Percentiles rank a stretch among this genome's conserved stretches.
Evolutionary conservation across 352 stramenopile genomes (phyloP).

Genomic region (Pythium vanterpoolii): DNA sequence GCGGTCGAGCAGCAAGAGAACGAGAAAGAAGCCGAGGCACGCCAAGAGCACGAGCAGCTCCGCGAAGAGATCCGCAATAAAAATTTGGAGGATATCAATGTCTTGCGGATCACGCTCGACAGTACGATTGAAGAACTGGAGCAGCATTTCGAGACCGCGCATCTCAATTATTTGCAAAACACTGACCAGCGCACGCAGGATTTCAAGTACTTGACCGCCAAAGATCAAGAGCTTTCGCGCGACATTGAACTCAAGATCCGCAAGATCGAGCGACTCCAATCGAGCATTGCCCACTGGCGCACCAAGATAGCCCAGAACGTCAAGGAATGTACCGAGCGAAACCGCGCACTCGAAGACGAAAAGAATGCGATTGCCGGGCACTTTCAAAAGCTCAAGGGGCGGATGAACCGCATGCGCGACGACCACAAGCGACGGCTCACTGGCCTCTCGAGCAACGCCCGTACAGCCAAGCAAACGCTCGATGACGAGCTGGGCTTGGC

Average conservation of each 20-base stretch:
- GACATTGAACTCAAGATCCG: slow-evolving; percentile 93
- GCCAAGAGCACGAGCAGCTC: slow-evolving; percentile 85
- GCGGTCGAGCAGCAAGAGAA: slow-evolving; percentile 85
- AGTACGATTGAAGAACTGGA: slow-evolving; percentile 93
- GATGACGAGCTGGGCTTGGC: slow-evolving; percentile 65
- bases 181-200: slow-evolving; percentile 92
- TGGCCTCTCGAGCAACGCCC: slow-evolving; percentile 78
- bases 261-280: slow-evolving; percentile 91
- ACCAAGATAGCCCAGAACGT: slow-evolving; percentile 92
- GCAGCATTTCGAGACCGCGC: slow-evolving; percentile 92
- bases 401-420: slow-evolving; percentile 88
- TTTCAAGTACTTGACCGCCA: slow-evolving; percentile 93
- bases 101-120: slow-evolving; percentile 91
- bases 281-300: slow-evolving; percentile 86
- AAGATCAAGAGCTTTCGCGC: slow-evolving; percentile 90
- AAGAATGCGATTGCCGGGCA: slow-evolving; percentile 82
- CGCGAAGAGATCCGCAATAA: slow-evolving; percentile 94
- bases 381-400: slow-evolving; percentile 86
- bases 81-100: slow-evolving; percentile 94
- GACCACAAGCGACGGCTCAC: slow-evolving; percentile 77
- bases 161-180: slow-evolving; percentile 91
- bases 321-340: slow-evolving; percentile 87
- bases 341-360: slow-evolving; percentile 87
- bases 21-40: slow-evolving; percentile 67
- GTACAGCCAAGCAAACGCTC: slow-evolving; percentile 70